These are phyloP conservation scores for Cladophialophora exuberans DNA, from an alignment of 2,329 filamentous ascomycete genomes.

Conservation along the genomic window DNA sequence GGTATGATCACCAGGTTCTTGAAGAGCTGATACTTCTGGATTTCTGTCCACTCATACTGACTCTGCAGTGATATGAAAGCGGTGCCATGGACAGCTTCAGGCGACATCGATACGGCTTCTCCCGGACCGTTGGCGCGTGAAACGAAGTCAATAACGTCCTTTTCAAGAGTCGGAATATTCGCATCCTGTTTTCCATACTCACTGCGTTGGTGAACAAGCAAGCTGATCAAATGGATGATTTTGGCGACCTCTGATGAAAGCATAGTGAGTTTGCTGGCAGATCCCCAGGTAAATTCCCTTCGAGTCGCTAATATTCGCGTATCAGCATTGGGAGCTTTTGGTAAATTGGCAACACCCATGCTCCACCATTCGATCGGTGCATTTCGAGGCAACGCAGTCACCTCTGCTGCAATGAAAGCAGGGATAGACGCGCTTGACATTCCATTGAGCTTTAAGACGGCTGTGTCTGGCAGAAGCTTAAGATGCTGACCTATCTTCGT, in stretches of 20 bases:
- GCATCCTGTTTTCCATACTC: too few species aligned
- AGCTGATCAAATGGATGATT: conserved; percentile 13
- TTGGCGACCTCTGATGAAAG: not conserved
- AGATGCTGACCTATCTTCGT: conserved; percentile 25
- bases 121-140: not conserved
- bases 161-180: not conserved
- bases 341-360: conserved; percentile 58
- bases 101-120: not conserved
- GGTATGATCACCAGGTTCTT: conserved; percentile 16
- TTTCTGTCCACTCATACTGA: conserved; percentile 7
- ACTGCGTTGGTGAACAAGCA: not conserved
- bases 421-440: conserved; percentile 49
- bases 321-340: conserved; percentile 35
- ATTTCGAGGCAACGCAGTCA: conserved; percentile 73
- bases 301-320: conserved; percentile 2
- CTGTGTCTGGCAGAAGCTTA: conserved; percentile 32
- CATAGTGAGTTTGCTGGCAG: conserved; percentile 2
- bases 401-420: conserved; percentile 74
- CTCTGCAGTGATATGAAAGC: conserved; percentile 18
- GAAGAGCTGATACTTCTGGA: conserved; percentile 9
- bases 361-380: conserved; percentile 85
- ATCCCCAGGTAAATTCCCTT: conserved; percentile 12
- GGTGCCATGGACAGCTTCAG: conserved; percentile 22
- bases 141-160: not conserved
- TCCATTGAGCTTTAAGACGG: conserved; percentile 14